Base-by-base conservation (phyloP, 2,329 filamentous ascomycete species). In the Epichloe bromicola region DNA sequence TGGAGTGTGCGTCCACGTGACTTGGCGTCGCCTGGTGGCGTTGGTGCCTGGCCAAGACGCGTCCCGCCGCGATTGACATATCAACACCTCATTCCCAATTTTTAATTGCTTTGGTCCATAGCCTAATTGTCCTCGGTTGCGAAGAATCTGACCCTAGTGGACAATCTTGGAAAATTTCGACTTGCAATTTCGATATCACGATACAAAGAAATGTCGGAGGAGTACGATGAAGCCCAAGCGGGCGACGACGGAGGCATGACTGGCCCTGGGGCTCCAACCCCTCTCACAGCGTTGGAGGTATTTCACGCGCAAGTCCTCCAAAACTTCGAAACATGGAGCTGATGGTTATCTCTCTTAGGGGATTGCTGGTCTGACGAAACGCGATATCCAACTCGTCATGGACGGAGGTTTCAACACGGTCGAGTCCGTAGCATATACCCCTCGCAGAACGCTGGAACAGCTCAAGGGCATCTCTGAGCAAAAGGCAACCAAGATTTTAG, bases 401-500 rank as follows among this genome's bases (percentile, higher is more conserved):
- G 91, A 97, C 62, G 90, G 87, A 39, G 93, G 93, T 5, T 97
- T 83, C 67, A 88, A 97, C 65, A 98, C 93, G 0, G 89, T 98
- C 38, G 93, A 98, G 68, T 85, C 90, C 2, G 86, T 98, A 54
- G 93, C 93, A 47, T 98, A 98, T 65, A 97, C 81, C 3, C 80
- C 93, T 65, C 86, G 79, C 49, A 81, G 91, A 62, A 74, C 85
- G 51, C 72, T 98, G 17, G 91, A 98, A 67, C 88, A 94, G 66
- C 91, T 98, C 69, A 98, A 97, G 67, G 93, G 93, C 52, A 95
- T 98, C 36, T 98, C 93, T 1, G 91, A 97, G 69, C 86, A 94
- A 63, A 98, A 98, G 66, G 93, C 94, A 2, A 83, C 80, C 36
- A 97, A 97, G 64, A 83, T 98, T 40, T 74, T 98, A 30, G 82